phyloP scores from a whole-genome alignment of 73 alveolate species.

The Paramecium biaurelia region DNA sequence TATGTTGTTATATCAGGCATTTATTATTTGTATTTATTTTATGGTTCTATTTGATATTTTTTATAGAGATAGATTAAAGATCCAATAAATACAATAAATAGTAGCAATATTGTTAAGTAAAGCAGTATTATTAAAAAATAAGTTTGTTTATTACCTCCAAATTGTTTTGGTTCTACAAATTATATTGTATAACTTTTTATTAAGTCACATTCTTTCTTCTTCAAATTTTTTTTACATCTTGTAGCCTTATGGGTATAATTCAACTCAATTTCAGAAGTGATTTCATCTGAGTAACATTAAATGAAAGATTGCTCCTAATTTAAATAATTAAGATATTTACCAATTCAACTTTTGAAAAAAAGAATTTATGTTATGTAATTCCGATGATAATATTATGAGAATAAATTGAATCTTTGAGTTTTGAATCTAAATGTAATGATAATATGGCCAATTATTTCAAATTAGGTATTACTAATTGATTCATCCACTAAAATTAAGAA shows the following conservation, averaged over 20 bases:
- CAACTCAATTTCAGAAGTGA: neutral
- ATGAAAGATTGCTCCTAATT: neutral
- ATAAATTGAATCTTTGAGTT: neutral
- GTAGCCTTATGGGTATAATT: neutral
- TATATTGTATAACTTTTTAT: neutral
- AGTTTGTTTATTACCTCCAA: neutral
- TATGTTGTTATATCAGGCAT: neutral
- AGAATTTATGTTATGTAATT: neutral
- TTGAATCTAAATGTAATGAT: neutral
- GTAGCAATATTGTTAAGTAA: neutral
- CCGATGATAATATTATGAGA: neutral
- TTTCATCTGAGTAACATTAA: neutral
- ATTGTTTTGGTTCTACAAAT: neutral
- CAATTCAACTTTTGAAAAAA: neutral
- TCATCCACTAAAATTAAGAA: neutral
- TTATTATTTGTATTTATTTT: neutral
- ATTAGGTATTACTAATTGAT: neutral
- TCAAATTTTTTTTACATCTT: neutral
- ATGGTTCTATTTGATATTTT: neutral
- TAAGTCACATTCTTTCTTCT: neutral
- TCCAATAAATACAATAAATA: neutral
- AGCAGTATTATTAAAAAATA: neutral
- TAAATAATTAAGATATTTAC: neutral
- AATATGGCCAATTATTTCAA: neutral
- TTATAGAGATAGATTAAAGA: neutral